A percentile compares a stretch with the other conserved stretches of the same genome.
Evolutionary conservation across 305 asterid species (phyloP).

Genomic region (Fraxinus xanthoxyloides): DNA sequence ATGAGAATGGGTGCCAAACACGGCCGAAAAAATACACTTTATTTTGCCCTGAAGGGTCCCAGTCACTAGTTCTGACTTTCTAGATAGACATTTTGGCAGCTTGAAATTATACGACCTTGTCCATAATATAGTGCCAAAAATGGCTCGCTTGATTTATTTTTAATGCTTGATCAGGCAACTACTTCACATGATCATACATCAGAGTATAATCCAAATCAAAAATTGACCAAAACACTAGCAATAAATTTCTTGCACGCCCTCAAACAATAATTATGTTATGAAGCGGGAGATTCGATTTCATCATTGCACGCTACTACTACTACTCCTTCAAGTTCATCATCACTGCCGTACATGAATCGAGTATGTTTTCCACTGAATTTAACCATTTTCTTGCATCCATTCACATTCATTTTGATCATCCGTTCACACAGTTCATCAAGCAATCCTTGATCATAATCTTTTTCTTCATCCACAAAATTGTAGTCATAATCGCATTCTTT

Average conservation of each 20-base stretch:
- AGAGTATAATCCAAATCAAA: neutral
- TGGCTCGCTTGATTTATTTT: too few species aligned
- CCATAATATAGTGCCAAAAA: too few species aligned
- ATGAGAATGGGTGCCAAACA: too few species aligned
- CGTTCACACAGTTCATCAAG: conserved; percentile 73
- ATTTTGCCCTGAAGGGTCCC: too few species aligned
- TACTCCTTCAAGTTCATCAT: conserved; percentile 55
- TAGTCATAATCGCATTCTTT: conserved; percentile 9
- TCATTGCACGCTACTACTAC: conserved; percentile 20
- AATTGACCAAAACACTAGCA: neutral
- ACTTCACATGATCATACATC: neutral
- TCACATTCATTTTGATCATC: conserved; percentile 58
- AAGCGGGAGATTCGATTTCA: neutral
- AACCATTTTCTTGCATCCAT: neutral
- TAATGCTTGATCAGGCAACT: too few species aligned
- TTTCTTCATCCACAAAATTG: conserved; percentile 6
- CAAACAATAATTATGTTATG: neutral
- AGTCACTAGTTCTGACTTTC: too few species aligned
- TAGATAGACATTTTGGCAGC: too few species aligned
- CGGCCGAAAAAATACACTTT: too few species aligned
- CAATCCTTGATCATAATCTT: conserved; percentile 8
- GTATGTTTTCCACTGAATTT: conserved; percentile 61
- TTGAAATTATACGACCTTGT: too few species aligned
- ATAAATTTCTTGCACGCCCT: neutral
- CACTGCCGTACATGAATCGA: conserved; percentile 61